A percentile compares a stretch with the other conserved stretches of the same genome.
These are phyloP conservation scores for Rutstroemia sp. DNA, from an alignment of 2,329 filamentous ascomycete species.

Conservation along the genomic window DNA sequence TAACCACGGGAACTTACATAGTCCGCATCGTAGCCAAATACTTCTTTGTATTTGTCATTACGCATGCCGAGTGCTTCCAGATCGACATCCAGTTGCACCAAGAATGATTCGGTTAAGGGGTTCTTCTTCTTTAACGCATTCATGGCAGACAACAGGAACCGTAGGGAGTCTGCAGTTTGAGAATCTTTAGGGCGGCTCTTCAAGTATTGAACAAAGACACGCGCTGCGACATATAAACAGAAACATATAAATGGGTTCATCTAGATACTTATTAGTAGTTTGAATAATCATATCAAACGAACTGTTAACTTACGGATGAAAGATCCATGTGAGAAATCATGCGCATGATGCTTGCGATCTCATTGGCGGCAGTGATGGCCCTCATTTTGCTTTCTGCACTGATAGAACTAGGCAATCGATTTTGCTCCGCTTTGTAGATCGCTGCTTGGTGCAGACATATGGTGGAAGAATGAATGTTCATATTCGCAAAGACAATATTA, in stretches of 20 bases:
- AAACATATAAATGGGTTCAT: conserved; percentile 96
- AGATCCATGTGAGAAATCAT: conserved; percentile 89
- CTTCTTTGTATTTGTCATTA: conserved; percentile 46
- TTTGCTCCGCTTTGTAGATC: conserved; percentile 94
- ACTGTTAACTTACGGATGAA: conserved; percentile 54
- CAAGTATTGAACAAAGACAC: conserved; percentile 94
- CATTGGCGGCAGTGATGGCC: conserved; percentile 87
- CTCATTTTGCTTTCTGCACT: conserved; percentile 85
- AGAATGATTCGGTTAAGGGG: conserved; percentile 86
- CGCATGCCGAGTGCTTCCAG: conserved; percentile 64
- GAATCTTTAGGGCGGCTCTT: conserved; percentile 85
- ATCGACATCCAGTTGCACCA: conserved; percentile 89
- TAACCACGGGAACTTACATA: conserved; percentile 22
- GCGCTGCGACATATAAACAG: conserved; percentile 89
- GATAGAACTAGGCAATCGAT: conserved; percentile 67
- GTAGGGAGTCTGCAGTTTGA: conserved; percentile 71
- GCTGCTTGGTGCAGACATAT: conserved; percentile 98
- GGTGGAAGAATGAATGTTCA: conserved; percentile 93
- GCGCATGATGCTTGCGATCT: conserved; percentile 92
- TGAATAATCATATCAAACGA: neutral
- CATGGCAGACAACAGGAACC: conserved; percentile 87
- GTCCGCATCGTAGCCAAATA: conserved; percentile 36
- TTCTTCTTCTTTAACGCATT: conserved; percentile 81
- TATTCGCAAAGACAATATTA: conserved; percentile 89
- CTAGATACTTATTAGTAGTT: conserved; percentile 38